Conservation (phyloP, 192 early-diverging fungal species). For the Coemansia sp. region DNA sequence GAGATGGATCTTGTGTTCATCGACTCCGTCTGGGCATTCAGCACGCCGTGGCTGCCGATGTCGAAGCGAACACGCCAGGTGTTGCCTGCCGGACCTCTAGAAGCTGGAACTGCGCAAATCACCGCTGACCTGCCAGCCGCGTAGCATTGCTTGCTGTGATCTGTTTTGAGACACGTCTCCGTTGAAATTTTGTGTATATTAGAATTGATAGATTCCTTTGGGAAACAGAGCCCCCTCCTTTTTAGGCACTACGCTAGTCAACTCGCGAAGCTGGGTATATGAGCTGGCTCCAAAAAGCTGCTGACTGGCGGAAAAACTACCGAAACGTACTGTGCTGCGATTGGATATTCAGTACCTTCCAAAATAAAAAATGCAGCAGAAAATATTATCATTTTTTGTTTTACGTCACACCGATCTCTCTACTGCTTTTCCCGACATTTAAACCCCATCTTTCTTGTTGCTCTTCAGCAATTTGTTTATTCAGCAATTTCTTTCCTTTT, state of each 20-base stretch:
- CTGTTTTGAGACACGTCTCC: too few species aligned
- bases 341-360: too few species aligned
- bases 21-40: constrained; percentile 35
- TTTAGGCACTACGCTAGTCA: too few species aligned
- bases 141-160: neutral
- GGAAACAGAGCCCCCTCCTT: too few species aligned
- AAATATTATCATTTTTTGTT: neutral
- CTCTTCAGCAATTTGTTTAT: neutral
- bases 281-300: too few species aligned
- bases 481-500: neutral
- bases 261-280: too few species aligned
- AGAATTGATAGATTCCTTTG: too few species aligned
- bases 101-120: neutral
- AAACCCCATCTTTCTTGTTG: neutral
- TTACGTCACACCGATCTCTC: neutral
- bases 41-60: neutral
- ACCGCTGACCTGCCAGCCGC: neutral
- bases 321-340: too few species aligned
- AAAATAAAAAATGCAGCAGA: too few species aligned
- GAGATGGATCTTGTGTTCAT: constrained; percentile 79
- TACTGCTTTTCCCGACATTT: neutral
- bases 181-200: too few species aligned
- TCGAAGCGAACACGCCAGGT: neutral
- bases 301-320: too few species aligned
- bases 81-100: neutral